phyloP scores from a whole-genome alignment of 2,329 filamentous ascomycete species.

The Periconia macrospinosa region DNA sequence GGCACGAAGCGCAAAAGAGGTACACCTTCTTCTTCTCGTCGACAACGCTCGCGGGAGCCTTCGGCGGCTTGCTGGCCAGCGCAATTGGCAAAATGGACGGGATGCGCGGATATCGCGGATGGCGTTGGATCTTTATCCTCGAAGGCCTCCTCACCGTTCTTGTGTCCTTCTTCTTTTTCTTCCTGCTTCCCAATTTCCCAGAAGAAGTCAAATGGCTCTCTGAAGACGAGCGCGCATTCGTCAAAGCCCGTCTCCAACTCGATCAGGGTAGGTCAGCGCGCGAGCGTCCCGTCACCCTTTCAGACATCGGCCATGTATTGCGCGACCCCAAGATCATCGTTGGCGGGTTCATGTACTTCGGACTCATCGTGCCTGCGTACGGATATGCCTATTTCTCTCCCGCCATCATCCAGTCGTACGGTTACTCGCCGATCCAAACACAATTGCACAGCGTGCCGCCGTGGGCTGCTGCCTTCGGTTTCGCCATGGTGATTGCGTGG shows the following conservation, averaged over 20 bases:
- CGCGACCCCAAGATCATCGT: constrained; percentile 53
- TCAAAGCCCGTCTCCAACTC: constrained; percentile 49
- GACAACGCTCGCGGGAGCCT: constrained; percentile 78
- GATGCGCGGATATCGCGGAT: constrained; percentile 62
- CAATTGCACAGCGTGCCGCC: constrained; percentile 60
- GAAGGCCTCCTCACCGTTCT: constrained; percentile 54
- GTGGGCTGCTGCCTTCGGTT: constrained; percentile 74
- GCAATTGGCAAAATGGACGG: constrained; percentile 89
- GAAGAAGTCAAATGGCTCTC: constrained; percentile 54
- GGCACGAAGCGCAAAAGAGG: constrained; percentile 84
- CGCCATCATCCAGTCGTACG: constrained; percentile 52
- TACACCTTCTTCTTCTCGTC: constrained; percentile 93
- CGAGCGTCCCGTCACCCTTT: constrained; percentile 47
- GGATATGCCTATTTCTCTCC: constrained; percentile 53
- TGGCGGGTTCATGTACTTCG: constrained; percentile 57
- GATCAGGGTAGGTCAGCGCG: constrained; percentile 52
- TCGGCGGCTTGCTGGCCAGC: constrained; percentile 81
- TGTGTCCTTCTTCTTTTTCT: constrained; percentile 51
- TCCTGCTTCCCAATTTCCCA: constrained; percentile 53
- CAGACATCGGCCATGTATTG: constrained; percentile 51
- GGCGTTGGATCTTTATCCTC: constrained; percentile 80
- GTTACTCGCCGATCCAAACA: constrained; percentile 56
- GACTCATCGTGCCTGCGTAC: constrained; percentile 45
- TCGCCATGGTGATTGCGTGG: constrained; percentile 74
- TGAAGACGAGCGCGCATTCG: constrained; percentile 49